phyloP scores from a whole-genome alignment of 2,329 filamentous ascomycete species.

The Penicillium sp. region DNA sequence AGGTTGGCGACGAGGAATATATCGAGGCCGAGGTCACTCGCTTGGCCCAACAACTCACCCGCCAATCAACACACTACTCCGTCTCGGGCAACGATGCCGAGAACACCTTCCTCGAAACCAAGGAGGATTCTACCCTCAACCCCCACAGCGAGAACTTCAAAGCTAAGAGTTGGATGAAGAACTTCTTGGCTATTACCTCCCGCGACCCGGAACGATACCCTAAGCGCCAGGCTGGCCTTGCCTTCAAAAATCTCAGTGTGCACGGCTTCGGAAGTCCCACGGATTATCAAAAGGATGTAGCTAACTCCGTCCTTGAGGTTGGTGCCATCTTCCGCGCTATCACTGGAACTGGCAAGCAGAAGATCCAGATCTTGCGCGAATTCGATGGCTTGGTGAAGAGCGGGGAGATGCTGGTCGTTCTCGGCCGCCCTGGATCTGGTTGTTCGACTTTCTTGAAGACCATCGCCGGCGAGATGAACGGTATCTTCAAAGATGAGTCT shows the following conservation, averaged over 20 bases:
- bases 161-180: slow-evolving; percentile 47
- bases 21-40: slow-evolving; percentile 32
- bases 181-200: slow-evolving; percentile 45
- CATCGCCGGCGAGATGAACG: slow-evolving; percentile 76
- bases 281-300: slow-evolving; percentile 59
- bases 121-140: slow-evolving; percentile 41
- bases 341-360: slow-evolving; percentile 38
- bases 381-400: slow-evolving; percentile 62
- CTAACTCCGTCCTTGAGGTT: slow-evolving; percentile 38
- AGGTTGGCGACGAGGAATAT: slow-evolving; percentile 25
- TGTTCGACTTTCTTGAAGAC: slow-evolving; percentile 89
- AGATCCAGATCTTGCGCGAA: slow-evolving; percentile 59
- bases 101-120: slow-evolving; percentile 37
- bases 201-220: slow-evolving; percentile 53
- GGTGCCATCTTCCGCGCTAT: slow-evolving; percentile 33
- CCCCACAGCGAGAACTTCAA: slow-evolving; percentile 46
- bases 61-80: slow-evolving; percentile 35
- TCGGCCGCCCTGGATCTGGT: slow-evolving; percentile 49
- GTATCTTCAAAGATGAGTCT: slow-evolving; percentile 66
- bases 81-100: slow-evolving; percentile 21
- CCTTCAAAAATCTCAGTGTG: slow-evolving; percentile 65
- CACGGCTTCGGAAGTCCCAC: slow-evolving; percentile 64
- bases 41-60: slow-evolving; percentile 36
- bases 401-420: slow-evolving; percentile 57
- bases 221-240: slow-evolving; percentile 58